phyloP scores from a whole-genome alignment of 306 rosid genomes.

The Prosopis cineraria region DNA sequence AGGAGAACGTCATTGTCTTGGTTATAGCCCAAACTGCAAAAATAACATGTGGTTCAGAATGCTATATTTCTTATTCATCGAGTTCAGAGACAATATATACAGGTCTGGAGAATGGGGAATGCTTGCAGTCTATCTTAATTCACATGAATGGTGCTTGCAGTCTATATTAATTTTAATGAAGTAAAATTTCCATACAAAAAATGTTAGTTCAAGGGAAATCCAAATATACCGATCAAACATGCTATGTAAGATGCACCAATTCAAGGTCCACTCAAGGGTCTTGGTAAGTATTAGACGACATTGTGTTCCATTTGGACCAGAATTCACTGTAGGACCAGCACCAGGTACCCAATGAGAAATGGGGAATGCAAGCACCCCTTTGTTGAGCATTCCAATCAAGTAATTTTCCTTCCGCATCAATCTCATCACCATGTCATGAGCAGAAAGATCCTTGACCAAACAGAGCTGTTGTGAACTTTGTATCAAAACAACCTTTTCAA shows the following conservation, averaged over 20 bases:
- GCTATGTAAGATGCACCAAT: conserved; percentile 95
- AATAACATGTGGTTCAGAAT: no score
- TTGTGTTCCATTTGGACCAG: conserved; percentile 50
- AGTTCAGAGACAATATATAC: no score
- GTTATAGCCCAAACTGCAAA: background rate
- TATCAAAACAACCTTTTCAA: conserved; percentile 78
- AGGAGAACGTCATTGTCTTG: conserved; percentile 34
- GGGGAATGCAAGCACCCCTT: conserved; percentile 92
- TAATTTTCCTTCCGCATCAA: conserved; percentile 98
- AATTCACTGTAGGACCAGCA: conserved; percentile 72
- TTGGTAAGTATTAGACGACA: conserved; percentile 70
- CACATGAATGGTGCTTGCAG: background rate
- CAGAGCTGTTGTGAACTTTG: conserved; percentile 77
- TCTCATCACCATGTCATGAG: conserved; percentile 90
- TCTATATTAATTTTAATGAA: background rate
- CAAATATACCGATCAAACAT: conserved; percentile 85
- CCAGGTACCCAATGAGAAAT: conserved; percentile 92
- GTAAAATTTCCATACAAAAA: background rate
- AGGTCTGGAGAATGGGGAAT: no score
- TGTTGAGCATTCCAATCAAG: conserved; percentile 93
- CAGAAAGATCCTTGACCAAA: conserved; percentile 88
- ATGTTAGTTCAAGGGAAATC: background rate
- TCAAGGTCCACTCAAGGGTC: conserved; percentile 96
- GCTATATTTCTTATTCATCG: no score
- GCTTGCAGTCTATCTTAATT: no score